A percentile compares a stretch with the other conserved stretches of the same genome.
Evolutionary conservation across 768 basidiomycete genomes (phyloP).

Genomic region (Flagelloscypha sp.): DNA sequence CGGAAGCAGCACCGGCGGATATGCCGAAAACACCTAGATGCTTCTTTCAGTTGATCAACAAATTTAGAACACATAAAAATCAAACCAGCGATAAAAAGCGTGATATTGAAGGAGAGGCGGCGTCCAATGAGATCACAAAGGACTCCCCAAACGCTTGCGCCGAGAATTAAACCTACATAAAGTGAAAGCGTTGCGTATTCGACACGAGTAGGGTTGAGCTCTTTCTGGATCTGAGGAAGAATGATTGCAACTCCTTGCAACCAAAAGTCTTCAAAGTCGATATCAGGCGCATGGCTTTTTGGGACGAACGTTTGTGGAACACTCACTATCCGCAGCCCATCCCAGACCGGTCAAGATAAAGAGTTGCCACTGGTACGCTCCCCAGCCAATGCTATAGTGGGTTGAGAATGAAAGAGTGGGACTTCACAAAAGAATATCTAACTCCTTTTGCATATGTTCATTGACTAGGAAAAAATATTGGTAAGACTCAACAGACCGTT

Average conservation of each 20-base stretch:
- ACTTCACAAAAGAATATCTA: slow-evolving; percentile 8
- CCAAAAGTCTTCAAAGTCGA: slow-evolving; percentile 27
- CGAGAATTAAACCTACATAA: slow-evolving; percentile 40
- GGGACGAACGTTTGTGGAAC: neutral
- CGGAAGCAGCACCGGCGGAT: slow-evolving; percentile 36
- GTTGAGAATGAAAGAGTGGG: neutral
- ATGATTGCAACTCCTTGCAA: slow-evolving; percentile 40
- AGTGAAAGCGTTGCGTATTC: slow-evolving; percentile 40
- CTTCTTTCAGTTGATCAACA: too few species aligned
- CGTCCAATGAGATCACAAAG: slow-evolving; percentile 43
- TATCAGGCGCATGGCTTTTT: neutral
- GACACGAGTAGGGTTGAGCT: slow-evolving; percentile 32
- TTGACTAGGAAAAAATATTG: slow-evolving; percentile 25
- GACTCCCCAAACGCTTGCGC: slow-evolving; percentile 41
- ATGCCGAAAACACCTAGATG: slow-evolving; percentile 48
- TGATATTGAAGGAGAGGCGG: slow-evolving; percentile 33
- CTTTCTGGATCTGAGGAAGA: slow-evolving; percentile 33
- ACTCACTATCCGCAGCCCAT: slow-evolving; percentile 43
- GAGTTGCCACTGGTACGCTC: slow-evolving; percentile 40
- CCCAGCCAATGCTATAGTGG: slow-evolving; percentile 36
- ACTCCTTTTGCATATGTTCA: slow-evolving; percentile 39
- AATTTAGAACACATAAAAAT: too few species aligned
- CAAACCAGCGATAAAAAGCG: too few species aligned
- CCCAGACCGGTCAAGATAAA: slow-evolving; percentile 39
- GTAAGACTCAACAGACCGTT: neutral